Evolutionary conservation across 1,284 basidiomycete species (phyloP).

Genomic region (Microbotryum intermedium): DNA sequence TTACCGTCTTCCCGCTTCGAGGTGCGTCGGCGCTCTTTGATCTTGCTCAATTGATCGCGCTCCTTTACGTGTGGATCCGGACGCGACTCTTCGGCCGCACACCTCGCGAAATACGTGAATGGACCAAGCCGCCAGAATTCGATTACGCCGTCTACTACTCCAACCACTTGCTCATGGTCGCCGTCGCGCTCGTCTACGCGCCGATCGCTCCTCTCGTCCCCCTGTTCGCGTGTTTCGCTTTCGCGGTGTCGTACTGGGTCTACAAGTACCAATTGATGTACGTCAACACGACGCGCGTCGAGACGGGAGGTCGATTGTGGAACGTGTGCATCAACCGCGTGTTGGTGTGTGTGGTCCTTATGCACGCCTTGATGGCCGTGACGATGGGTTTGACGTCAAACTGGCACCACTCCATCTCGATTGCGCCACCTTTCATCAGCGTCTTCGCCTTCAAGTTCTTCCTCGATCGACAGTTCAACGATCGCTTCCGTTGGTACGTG

Average conservation of each 20-base stretch:
- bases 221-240: slow-evolving; percentile 57
- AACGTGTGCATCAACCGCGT: slow-evolving; percentile 82
- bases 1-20: slow-evolving; percentile 89
- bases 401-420: slow-evolving; percentile 48
- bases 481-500: slow-evolving; percentile 60
- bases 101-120: slow-evolving; percentile 88
- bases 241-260: slow-evolving; percentile 53
- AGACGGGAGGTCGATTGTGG: slow-evolving; percentile 85
- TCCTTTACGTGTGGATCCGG: slow-evolving; percentile 76
- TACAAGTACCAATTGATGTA: slow-evolving; percentile 86
- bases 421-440: slow-evolving; percentile 38
- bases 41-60: slow-evolving; percentile 86
- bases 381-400: slow-evolving; percentile 68
- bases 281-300: slow-evolving; percentile 74
- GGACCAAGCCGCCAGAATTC: slow-evolving; percentile 90
- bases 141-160: slow-evolving; percentile 75
- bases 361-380: slow-evolving; percentile 33
- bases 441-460: slow-evolving; percentile 73
- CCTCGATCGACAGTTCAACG: slow-evolving; percentile 57
- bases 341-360: slow-evolving; percentile 50
- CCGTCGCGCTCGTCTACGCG: slow-evolving; percentile 80
- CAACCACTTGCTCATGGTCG: slow-evolving; percentile 67
- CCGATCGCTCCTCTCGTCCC: slow-evolving; percentile 79
- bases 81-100: slow-evolving; percentile 86
- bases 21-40: slow-evolving; percentile 92